Evolutionary conservation across 192 early-diverging fungal genomes (phyloP), one percentile per base, ranked within the genome.

Genomic region (Umbelopsis sp.): DNA sequence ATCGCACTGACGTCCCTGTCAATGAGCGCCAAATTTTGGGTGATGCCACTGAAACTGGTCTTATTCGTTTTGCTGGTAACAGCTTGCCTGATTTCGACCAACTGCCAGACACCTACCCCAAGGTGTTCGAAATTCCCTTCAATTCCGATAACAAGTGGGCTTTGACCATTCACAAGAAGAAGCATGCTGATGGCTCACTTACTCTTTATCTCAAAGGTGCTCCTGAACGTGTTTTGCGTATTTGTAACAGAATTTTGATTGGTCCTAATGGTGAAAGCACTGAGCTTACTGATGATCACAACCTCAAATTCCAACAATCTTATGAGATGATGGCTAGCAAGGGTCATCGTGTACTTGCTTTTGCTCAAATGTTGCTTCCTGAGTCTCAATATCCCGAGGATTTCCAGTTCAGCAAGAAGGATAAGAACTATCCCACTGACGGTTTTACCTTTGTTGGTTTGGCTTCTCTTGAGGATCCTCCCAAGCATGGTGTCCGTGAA

Each of bases 401-500:
- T 66, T 90, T 85, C 78, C 82, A 75, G 16, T 97, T 98, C 79
- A 84, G 84, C 53, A 92, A 93, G 79, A 89, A 91, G 20, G 78
- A 84, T 27, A 83, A 84, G 76, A 93, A 93, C 78, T 93, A 88
- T 55, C 91, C 91, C 33, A 85, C 45, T 84, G 46, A 70, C 65
- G 74, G 89, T 72, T 81, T 92, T 69, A 85, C 80, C 46, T 87
- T 97, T 90, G 85, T 97, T 20, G 97, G 97, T 13, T 84, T 99
- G 22, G 87, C 88, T 11, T 93, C 91, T n/a, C 83, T 99, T 9
- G 94, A 97, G 75, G 97, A 97, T 77, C 97, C 97, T 64, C 97
- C 97, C 72, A 97, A 97, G 78, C 96, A 97, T 76, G 97, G 95
- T 65, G 96, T 99, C n/a, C 93, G 95, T 80, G 95, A 97, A 80